Conservation (phyloP, 2,329 filamentous ascomycete species). For the Cercospora sojina region DNA sequence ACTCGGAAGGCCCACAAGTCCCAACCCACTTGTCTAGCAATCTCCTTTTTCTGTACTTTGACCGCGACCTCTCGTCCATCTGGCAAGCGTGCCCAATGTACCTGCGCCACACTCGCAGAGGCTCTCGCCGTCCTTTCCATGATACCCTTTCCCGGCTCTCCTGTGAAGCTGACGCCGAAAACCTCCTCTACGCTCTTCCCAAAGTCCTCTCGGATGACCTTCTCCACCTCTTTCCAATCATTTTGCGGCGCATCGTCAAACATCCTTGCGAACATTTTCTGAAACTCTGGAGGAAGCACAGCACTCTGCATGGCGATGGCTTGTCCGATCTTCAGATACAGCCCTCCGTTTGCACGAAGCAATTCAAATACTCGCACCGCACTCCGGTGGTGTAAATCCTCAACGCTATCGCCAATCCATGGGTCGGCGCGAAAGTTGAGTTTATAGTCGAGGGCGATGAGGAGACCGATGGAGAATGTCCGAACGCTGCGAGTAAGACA, state of each 20-base stretch:
- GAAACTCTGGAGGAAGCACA: slow-evolving; percentile 88
- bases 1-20: slow-evolving; percentile 96
- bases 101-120: slow-evolving; percentile 91
- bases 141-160: slow-evolving; percentile 55
- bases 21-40: slow-evolving; percentile 85
- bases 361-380: slow-evolving; percentile 80
- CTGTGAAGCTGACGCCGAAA: slow-evolving; percentile 77
- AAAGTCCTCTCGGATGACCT: slow-evolving; percentile 85
- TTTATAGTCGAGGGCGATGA: slow-evolving; percentile 92
- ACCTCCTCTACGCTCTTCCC: slow-evolving; percentile 83
- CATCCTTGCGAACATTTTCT: slow-evolving; percentile 94
- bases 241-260: slow-evolving; percentile 98
- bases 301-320: slow-evolving; percentile 98
- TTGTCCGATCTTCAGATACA: slow-evolving; percentile 97
- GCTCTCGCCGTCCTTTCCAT: slow-evolving; percentile 72
- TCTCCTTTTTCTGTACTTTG: slow-evolving; percentile 96
- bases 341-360: slow-evolving; percentile 79
- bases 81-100: slow-evolving; percentile 84
- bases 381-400: slow-evolving; percentile 77
- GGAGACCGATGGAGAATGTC: slow-evolving; percentile 75
- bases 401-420: slow-evolving; percentile 68
- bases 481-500: slow-evolving; percentile 74
- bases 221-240: slow-evolving; percentile 78
- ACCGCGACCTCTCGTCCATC: slow-evolving; percentile 92
- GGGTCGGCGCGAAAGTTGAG: slow-evolving; percentile 87